Base-by-base conservation (phyloP, 768 basidiomycete species). In the Xerocomus potaroensis region DNA sequence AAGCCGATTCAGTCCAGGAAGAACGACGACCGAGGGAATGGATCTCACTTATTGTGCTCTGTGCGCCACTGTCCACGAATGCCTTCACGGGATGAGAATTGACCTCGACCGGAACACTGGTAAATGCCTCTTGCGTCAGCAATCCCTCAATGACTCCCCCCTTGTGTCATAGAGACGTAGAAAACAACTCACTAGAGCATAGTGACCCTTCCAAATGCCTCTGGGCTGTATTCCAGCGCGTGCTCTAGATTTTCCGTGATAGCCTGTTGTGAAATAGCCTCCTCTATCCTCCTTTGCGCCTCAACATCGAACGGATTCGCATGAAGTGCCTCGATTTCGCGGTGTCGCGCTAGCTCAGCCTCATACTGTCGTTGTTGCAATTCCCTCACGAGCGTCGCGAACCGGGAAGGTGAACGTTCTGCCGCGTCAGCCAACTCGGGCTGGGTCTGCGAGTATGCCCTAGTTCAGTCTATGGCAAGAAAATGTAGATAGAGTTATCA, bases 11-110 rank as follows among this genome's bases (percentile, higher is more conserved):
- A 47, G 45, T 26, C 5, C 35, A 37, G 32, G 49, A 41, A 33
- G 12, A 47, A 44, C 53, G 39, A 24, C 4, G 8, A 8, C n/a
- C n/a, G n/a, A 35, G 8, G 3, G 2, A 4, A 35, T 3, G 8
- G 29, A 21, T 29, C 85, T 58, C 58, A 94, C 94, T 97, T 70
- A 97, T 97, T 2, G 95, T 99, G 52, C 82, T 81, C 60, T 99
- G 96, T 10, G 96, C 96, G 33, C 95, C 96, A 54, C 92, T 96
- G 64, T 99, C 96, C 34, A 99, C 96, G 57, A 99, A 99, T 0
- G 96, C 96, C 66, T 91, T 94, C 30, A 98, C 82, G 4, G 87
- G 86, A 49, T 77, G 75, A 1, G 86, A 85, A 60, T 99, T 99
- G 2, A 99, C 91, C 60, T 97, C 96, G 0, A 93, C 83, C 21